Conservation (phyloP, 306 rosid genomes). For the Ormosia emarginata region DNA sequence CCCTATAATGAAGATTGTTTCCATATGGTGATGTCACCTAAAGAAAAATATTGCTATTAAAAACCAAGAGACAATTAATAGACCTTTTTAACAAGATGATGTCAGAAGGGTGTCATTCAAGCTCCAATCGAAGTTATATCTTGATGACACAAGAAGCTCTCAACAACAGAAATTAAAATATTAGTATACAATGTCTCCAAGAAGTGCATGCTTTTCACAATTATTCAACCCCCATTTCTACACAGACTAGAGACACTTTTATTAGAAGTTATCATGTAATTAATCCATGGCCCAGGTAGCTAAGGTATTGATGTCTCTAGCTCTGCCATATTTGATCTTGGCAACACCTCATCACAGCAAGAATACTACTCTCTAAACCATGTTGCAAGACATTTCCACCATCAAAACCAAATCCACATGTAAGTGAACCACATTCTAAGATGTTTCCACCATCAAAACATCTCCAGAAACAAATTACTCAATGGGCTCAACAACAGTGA, state of each 20-base stretch:
- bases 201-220: constrained; percentile 2
- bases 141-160: not conserved
- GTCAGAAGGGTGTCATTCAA: constrained; percentile 2
- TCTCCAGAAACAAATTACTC: constrained; percentile 13
- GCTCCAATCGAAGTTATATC: not conserved
- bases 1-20: constrained; percentile 57
- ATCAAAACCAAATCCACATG: not conserved
- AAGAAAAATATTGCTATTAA: constrained; percentile 6
- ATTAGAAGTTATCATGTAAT: not conserved
- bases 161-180: not conserved
- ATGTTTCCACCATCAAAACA: not conserved
- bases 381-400: not conserved
- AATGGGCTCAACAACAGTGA: not conserved
- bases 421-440: not conserved
- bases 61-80: constrained; percentile 6
- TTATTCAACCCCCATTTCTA: not conserved
- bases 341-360: not conserved
- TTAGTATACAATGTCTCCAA: not conserved
- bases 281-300: not conserved
- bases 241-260: constrained; percentile 5
- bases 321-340: not conserved
- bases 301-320: not conserved
- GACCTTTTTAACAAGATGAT: not conserved
- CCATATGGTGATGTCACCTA: constrained; percentile 96
- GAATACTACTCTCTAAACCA: not conserved